Evolutionary conservation across 495 filamentous ascomycete genomes (phyloP), one percentile per base, ranked within the genome.

Genomic region (Hypoxylon cercidicola): DNA sequence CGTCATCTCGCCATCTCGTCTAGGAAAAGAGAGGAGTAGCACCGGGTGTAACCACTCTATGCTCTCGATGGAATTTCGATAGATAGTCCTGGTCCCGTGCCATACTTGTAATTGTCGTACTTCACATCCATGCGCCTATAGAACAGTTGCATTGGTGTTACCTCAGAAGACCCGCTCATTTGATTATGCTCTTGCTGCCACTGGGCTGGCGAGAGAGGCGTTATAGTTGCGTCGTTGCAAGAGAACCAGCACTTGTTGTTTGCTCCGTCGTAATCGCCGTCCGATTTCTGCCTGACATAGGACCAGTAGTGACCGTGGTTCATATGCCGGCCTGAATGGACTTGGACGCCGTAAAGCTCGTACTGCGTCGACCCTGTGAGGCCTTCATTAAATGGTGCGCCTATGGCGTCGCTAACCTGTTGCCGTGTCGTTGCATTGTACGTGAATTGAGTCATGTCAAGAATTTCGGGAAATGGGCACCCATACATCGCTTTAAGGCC

Each of bases 281-380:
- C 25, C 7, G 25, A 7, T 7, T 28, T 28, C 25, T 28, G 3
- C 25, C 25, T 72, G 44, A 78, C 72, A 51, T 70, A 79, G 28
- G 69, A 51, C 47, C 69, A 74, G 65, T 84, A 85, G 51, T 85
- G 83, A 0, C 83, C 83, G 11, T 60, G 45, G 10, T 61, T 64
- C 13, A 74, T 55, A 0, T 13, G 51, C 0, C 34, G 10, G 11
- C 76, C 75, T 34, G 55, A 43, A 43, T 83, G 80, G 40, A 74
- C 47, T 32, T 73, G 74, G n/a, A 83, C 76, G 32, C 75, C 80
- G 66, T 79, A 83, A 43, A 77, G 76, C 20, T 82, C 75, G 61
- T 84, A 85, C 0, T 47, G 15, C 51, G 78, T 72, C 12, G 62
- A 52, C 2, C 63, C 62, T 12, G 52, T 45, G 45, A 72, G 72